Conservation (phyloP, 2,329 filamentous ascomycete species). For the Colletotrichum euphorbiae region DNA sequence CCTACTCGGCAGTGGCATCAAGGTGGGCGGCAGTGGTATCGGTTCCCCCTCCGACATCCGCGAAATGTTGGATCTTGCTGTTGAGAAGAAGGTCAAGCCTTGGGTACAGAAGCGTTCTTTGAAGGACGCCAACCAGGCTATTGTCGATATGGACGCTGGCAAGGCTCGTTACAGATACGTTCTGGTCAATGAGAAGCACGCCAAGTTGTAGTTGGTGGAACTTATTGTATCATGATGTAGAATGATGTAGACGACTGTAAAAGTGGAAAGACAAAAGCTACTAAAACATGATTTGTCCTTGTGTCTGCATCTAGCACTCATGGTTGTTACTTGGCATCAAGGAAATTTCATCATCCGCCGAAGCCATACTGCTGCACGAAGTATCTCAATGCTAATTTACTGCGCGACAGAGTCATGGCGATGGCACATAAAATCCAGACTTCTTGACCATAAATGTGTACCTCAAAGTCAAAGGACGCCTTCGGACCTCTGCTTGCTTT, state of each 20-base stretch:
- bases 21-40: constrained; percentile 56
- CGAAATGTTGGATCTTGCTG: constrained; percentile 67
- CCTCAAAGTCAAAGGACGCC: too few relatives aligned
- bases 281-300: background rate
- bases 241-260: constrained; percentile 19
- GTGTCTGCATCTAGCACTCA: too few relatives aligned
- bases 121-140: constrained; percentile 62
- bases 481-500: too few relatives aligned
- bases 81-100: constrained; percentile 63
- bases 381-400: too few relatives aligned
- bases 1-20: constrained; percentile 66
- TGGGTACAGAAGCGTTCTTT: constrained; percentile 65
- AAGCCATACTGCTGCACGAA: too few relatives aligned
- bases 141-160: constrained; percentile 65
- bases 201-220: constrained; percentile 13
- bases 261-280: background rate
- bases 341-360: too few relatives aligned
- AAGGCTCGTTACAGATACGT: constrained; percentile 59
- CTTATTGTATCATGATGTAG: background rate
- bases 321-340: too few relatives aligned
- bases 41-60: constrained; percentile 60
- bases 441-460: too few relatives aligned
- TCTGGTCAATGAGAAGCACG: constrained; percentile 51
- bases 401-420: too few relatives aligned
- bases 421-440: too few relatives aligned